These are phyloP conservation scores for Exophiala mesophila DNA, from an alignment of 2,329 filamentous ascomycete species.

Conservation along the genomic window DNA sequence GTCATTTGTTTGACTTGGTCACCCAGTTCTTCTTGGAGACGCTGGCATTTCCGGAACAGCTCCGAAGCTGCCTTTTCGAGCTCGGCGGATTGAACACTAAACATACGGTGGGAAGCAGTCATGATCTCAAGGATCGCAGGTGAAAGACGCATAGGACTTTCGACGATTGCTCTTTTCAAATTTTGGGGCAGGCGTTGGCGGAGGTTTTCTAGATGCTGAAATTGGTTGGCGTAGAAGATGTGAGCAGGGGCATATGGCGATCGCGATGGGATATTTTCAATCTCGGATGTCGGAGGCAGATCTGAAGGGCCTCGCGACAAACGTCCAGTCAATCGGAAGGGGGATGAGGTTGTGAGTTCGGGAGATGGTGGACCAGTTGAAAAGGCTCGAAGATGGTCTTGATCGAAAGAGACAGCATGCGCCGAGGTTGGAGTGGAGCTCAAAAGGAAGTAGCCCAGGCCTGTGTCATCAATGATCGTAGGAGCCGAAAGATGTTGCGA, in stretches of 20 bases:
- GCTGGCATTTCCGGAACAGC: conserved; percentile 49
- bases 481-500: conserved; percentile 41
- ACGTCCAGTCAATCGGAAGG: conserved; percentile 15
- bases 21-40: conserved; percentile 43
- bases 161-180: conserved; percentile 39
- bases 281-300: conserved; percentile 1
- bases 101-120: conserved; percentile 42
- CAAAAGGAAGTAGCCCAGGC: conserved; percentile 55
- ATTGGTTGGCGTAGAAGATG: conserved; percentile 22
- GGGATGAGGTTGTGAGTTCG: conserved; percentile 11
- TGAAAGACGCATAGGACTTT: conserved; percentile 44
- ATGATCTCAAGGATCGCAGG: conserved; percentile 46
- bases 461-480: conserved; percentile 52
- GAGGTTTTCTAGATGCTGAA: conserved; percentile 19
- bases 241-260: conserved; percentile 34
- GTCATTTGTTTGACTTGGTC: conserved; percentile 44
- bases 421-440: conserved; percentile 45
- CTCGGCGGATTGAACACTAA: conserved; percentile 43
- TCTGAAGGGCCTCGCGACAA: conserved; percentile 14
- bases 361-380: conserved; percentile 11
- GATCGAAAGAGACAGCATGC: conserved; percentile 50
- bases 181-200: conserved; percentile 34
- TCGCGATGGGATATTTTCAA: conserved; percentile 33
- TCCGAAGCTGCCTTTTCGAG: conserved; percentile 46
- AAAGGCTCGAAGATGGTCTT: conserved; percentile 32